Conservation (phyloP, 495 filamentous ascomycete genomes). For the Podospora conica region DNA sequence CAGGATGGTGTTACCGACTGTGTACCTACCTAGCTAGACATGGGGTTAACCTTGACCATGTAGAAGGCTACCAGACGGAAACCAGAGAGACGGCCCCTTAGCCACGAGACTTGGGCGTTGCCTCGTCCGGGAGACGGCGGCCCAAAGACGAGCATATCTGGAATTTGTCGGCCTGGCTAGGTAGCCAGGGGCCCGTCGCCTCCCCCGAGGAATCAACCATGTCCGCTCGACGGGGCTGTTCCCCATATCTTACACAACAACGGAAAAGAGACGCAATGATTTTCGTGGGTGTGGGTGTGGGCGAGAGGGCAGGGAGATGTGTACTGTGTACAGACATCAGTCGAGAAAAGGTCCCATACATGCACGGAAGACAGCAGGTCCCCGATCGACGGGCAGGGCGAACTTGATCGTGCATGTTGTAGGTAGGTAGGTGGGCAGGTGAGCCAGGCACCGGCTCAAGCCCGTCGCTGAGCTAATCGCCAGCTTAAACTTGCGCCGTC, state of each 20-base stretch:
- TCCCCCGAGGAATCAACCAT: neutral
- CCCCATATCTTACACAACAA: neutral
- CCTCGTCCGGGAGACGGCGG: neutral
- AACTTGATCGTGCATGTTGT: neutral
- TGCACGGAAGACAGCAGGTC: neutral
- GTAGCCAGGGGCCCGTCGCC: neutral
- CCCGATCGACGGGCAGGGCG: neutral
- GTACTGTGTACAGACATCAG: neutral
- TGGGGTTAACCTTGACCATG: neutral
- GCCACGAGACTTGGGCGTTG: neutral
- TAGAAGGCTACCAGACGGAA: too few species aligned
- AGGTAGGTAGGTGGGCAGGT: neutral
- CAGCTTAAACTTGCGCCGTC: neutral
- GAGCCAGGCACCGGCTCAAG: neutral
- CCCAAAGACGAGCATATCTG: neutral
- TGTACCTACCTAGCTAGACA: too few species aligned
- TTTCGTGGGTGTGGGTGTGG: neutral
- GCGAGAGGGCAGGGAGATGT: neutral
- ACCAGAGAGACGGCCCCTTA: neutral
- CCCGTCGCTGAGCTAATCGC: conserved; percentile 12
- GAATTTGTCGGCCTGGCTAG: too few species aligned
- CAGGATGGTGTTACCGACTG: neutral
- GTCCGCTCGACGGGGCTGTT: neutral
- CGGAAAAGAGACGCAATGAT: neutral
- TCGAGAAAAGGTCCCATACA: neutral